Evolutionary conservation across 257 asterid genomes (phyloP).

Genomic region (Buddleja alternifolia): DNA sequence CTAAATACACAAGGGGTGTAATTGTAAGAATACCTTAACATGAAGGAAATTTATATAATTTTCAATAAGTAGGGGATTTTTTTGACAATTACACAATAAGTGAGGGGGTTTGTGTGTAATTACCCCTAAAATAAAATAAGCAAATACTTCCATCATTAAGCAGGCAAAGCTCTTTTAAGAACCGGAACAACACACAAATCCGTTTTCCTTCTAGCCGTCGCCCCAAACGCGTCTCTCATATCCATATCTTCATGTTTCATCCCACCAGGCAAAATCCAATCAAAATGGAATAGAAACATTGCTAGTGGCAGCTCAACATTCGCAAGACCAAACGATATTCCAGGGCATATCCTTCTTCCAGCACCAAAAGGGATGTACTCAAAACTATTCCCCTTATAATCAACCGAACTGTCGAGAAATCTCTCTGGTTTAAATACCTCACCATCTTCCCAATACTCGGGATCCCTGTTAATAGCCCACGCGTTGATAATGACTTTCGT

Average conservation of each 20-base stretch:
- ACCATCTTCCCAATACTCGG: conserved; percentile 22
- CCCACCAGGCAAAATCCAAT: conserved; percentile 29
- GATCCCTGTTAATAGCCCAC: conserved; percentile 32
- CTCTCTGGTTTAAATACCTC: conserved; percentile 31
- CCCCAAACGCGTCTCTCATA: conserved; percentile 29
- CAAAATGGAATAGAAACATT: conserved; percentile 32
- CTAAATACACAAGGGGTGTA: no score
- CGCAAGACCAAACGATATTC: conserved; percentile 27
- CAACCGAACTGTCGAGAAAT: conserved; percentile 22
- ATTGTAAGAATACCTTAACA: no score
- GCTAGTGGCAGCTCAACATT: conserved; percentile 36
- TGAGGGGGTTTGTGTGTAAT: no score
- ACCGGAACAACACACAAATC: conserved; percentile 22
- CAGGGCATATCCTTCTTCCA: conserved; percentile 38
- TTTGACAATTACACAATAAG: no score
- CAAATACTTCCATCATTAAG: background rate
- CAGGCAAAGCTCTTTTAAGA: conserved; percentile 10
- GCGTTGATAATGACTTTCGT: conserved; percentile 29
- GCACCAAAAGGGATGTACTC: conserved; percentile 37
- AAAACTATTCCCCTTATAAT: conserved; percentile 8
- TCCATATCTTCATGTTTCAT: conserved; percentile 21
- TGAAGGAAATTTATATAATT: no score
- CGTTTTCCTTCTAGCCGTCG: conserved; percentile 2
- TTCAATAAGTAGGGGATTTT: no score
- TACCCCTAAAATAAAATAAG: no score